Evolutionary conservation across 352 stramenopile species (phyloP).

Genomic region (Phytopythium cucurbitacearum): DNA sequence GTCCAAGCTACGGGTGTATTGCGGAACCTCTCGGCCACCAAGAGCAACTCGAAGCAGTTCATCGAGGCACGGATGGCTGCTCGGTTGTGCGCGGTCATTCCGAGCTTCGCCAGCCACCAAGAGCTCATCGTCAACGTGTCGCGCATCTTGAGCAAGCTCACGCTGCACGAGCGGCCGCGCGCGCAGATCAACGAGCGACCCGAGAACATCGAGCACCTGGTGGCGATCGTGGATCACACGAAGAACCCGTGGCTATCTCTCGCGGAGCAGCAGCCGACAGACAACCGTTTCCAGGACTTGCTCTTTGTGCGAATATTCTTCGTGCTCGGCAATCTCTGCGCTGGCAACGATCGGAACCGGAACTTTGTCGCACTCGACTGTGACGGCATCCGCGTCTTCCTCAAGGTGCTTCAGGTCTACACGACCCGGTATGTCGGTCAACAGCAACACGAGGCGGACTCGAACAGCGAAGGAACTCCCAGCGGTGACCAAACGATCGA

Average conservation of each 20-base stretch:
- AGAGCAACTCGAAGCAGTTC: conserved; percentile 70
- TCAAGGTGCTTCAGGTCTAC: conserved; percentile 47
- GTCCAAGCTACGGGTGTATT: conserved; percentile 65
- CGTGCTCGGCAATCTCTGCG: conserved; percentile 83
- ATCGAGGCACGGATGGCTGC: conserved; percentile 38
- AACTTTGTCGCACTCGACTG: conserved; percentile 28
- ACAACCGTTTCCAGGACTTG: conserved; percentile 40
- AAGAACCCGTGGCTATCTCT: conserved; percentile 38
- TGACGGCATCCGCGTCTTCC: conserved; percentile 25
- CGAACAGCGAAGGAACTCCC: not conserved
- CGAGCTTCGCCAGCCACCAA: conserved; percentile 40
- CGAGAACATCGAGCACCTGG: conserved; percentile 34
- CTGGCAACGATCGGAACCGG: conserved; percentile 78
- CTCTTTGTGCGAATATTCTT: conserved; percentile 80
- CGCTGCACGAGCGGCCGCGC: conserved; percentile 63
- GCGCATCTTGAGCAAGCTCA: conserved; percentile 79
- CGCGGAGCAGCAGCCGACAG: conserved; percentile 21
- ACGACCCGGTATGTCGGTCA: conserved; percentile 21
- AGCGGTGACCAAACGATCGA: conserved; percentile 33
- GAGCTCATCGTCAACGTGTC: conserved; percentile 80
- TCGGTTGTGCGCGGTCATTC: conserved; percentile 44
- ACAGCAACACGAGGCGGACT: conserved; percentile 3
- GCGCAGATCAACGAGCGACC: conserved; percentile 58
- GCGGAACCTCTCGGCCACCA: conserved; percentile 59
- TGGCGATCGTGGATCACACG: conserved; percentile 37